A percentile compares a stretch with the other conserved stretches of the same genome.
phyloP scores from a whole-genome alignment of 345 rosid genomes.

The Euphorbia peplus region DNA sequence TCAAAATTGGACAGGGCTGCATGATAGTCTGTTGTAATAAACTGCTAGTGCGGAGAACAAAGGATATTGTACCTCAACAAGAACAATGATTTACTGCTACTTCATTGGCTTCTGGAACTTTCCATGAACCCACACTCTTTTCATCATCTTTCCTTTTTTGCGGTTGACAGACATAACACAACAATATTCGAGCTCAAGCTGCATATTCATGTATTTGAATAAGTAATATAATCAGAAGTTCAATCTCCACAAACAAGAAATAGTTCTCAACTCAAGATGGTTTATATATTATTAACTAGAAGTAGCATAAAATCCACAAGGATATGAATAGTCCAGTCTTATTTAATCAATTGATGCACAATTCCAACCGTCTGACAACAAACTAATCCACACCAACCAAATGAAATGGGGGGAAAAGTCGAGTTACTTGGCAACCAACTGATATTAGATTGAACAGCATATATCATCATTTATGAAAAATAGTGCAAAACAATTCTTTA shows the following conservation, averaged over 20 bases:
- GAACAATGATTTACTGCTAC: neutral
- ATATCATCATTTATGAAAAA: neutral
- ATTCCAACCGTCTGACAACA: neutral
- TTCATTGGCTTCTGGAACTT: constrained; percentile 63
- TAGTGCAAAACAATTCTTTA: neutral
- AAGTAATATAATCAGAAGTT: constrained; percentile 3
- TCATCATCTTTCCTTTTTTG: constrained; percentile 64
- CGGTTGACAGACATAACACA: constrained; percentile 74
- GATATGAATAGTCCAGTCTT: no score
- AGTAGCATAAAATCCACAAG: neutral
- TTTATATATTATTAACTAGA: neutral
- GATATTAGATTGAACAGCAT: neutral
- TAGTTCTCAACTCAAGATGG: neutral
- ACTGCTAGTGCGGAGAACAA: constrained; percentile 5
- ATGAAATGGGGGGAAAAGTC: neutral
- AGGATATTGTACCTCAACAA: constrained; percentile 6
- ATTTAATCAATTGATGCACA: neutral
- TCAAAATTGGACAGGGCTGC: neutral
- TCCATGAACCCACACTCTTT: constrained; percentile 90
- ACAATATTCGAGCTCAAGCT: constrained; percentile 85
- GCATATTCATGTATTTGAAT: constrained; percentile 18
- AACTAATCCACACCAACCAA: neutral
- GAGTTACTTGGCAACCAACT: neutral
- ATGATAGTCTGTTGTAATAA: neutral
- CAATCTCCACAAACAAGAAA: neutral